These are phyloP conservation scores for Pichia sporocuriosa DNA, from an alignment of 805 yeast genomes.

Conservation along the genomic window DNA sequence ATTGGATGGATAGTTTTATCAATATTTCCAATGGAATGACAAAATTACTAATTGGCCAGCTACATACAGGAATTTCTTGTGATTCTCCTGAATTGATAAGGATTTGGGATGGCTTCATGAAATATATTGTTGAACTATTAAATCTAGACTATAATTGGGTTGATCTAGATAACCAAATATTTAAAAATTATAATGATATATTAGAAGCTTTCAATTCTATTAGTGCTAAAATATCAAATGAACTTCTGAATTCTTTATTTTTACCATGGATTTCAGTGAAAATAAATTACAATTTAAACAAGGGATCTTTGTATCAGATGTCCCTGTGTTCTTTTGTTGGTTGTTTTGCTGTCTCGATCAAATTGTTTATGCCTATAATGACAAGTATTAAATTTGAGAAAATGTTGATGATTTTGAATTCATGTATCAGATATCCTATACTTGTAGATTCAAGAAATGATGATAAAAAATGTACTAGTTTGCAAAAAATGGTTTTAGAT, in stretches of 20 bases:
- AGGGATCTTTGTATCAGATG: constrained; percentile 45
- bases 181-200: constrained; percentile 45
- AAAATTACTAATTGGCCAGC: constrained; percentile 49
- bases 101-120: constrained; percentile 54
- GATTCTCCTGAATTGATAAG: constrained; percentile 15
- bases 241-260: constrained; percentile 35
- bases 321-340: constrained; percentile 49
- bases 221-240: constrained; percentile 22
- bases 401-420: constrained; percentile 53
- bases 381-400: constrained; percentile 36
- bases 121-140: constrained; percentile 40
- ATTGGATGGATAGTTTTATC: constrained; percentile 56
- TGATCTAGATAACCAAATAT: constrained; percentile 50
- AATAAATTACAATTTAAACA: constrained; percentile 37
- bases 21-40: constrained; percentile 62
- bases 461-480: constrained; percentile 45
- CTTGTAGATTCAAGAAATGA: constrained; percentile 55
- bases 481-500: constrained; percentile 55
- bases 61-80: constrained; percentile 30
- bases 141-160: constrained; percentile 34
- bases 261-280: constrained; percentile 44
- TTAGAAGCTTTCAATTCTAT: constrained; percentile 29
- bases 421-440: constrained; percentile 67
- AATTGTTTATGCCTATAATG: constrained; percentile 28
- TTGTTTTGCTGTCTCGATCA: constrained; percentile 45